These are phyloP conservation scores for Coemansia sp. DNA, from an alignment of 192 early-diverging fungal genomes.

Conservation along the genomic window DNA sequence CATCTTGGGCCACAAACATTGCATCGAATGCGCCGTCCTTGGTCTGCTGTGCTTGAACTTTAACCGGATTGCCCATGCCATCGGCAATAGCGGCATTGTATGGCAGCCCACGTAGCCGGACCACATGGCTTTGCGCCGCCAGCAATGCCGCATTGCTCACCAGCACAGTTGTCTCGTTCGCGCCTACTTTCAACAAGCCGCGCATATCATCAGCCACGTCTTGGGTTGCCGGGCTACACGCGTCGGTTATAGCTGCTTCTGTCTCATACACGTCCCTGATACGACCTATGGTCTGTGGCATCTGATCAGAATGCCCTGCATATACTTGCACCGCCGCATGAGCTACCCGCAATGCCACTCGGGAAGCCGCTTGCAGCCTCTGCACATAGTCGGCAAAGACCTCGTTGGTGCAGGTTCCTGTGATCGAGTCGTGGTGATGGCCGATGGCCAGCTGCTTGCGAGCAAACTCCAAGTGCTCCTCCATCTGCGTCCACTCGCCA, in stretches of 20 bases:
- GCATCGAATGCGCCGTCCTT: slow-evolving; percentile 9
- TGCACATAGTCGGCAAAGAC: slow-evolving; percentile 29
- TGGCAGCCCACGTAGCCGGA: slow-evolving; percentile 25
- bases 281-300: not conserved
- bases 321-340: slow-evolving; percentile 6
- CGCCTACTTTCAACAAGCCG: slow-evolving; percentile 2
- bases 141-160: slow-evolving; percentile 34
- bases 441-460: slow-evolving; percentile 51
- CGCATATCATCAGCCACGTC: slow-evolving; percentile 1
- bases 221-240: slow-evolving; percentile 17
- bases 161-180: slow-evolving; percentile 4
- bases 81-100: slow-evolving; percentile 15
- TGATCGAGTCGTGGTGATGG: slow-evolving; percentile 51
- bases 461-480: slow-evolving; percentile 25
- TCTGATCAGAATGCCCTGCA: not conserved
- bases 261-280: not conserved
- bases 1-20: slow-evolving; percentile 28
- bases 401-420: slow-evolving; percentile 32
- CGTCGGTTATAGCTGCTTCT: not conserved
- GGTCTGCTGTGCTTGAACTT: not conserved
- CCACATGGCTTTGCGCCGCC: slow-evolving; percentile 23
- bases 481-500: slow-evolving; percentile 15
- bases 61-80: not conserved
- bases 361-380: slow-evolving; percentile 17
- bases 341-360: slow-evolving; percentile 17